Base-by-base conservation (phyloP, 2,329 filamentous ascomycete genomes). In the Colletotrichum sansevieriae region DNA sequence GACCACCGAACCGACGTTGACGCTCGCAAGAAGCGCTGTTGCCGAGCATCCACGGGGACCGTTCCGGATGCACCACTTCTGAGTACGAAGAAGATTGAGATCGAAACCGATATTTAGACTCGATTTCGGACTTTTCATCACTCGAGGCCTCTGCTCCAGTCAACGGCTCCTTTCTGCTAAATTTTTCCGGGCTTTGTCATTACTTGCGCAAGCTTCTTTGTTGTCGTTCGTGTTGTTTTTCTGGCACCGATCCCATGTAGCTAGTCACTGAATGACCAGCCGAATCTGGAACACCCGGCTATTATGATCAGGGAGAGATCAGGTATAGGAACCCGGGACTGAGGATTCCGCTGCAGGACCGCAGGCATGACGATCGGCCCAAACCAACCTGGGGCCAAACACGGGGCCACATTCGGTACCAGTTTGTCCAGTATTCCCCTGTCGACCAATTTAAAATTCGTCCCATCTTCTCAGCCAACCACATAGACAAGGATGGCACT, bases 381-480 rank as follows among this genome's bases (percentile, higher is more conserved):
- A 70, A 70, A 66, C 54, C 37, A 63, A 20, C 41, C 54, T 68
- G 61, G 49, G 29, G 51, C 60, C 49, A 47, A 51, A 59, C 47
- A 68, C 54, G 39, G 63, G 44, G 63, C 63, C 63, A 49, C 41
- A 47, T 18, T 70, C 63, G 67, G 67, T 68, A 68, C 57, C 67
- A 63, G 56, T 46, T 43, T 55, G 43, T 49, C 47, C 61, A 29
- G 54, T 20, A 20, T 10, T 55, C 41, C 65, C 61, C 37, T 63
- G 63, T 58, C 33, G 18, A 39, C 43, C 67, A 70, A 70, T 70
- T 70, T 68, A 47, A 47, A 70, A 41, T 70, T 68, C 67, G 29
- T 70, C 67, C 67, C 63, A 68, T 70, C 67, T 70, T 63, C 29
- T 70, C 52, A 63, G 51, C 67, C 67, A 67, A 70, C 43, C 65